Base-by-base conservation (phyloP, 352 stramenopile species). In the Globisporangium spinosum region DNA sequence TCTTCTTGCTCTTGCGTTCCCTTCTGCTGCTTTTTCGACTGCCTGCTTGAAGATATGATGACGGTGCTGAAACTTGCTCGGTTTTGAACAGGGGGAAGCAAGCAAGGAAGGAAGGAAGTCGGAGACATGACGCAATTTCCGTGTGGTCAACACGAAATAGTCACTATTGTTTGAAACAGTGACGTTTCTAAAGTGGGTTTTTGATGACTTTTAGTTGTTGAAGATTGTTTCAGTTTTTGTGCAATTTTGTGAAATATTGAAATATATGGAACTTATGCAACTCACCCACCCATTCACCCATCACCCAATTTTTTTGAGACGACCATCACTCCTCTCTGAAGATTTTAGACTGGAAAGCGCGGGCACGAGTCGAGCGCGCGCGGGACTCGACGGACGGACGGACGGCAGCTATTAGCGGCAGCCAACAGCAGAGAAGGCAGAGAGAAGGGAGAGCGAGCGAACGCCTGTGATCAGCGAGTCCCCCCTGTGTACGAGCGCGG, bases 31-130 rank as follows among this genome's bases (percentile, higher is more conserved):
- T 8, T 51, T 49, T n/a, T 23, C 17, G 43, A 23, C 9, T 13
- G 51, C 51, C 49, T 58, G 54, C 54, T 59, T 59, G 27, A 59
- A 59, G 54, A 59, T 59, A 59, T 59, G 54, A 59, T 22, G 54
- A 32, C 5, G 54, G 54, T 43, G 27, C 54, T 59, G 54, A 59
- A 59, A 40, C 27, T 59, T 8, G 54, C 32, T 38, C 32, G 1
- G 32, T 22, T 45, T 45, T 45, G 10, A 45, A 20, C 38, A 45
- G 38, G 38, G 38, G 38, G 38, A 45, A 43, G 15, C 35, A 13
- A 15, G 35, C 1, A 43, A 27, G 54, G 54, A 59, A 59, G 54
- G 54, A 59, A 59, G 43, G 6, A 23, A 51, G 43, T 51, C 15
- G 15, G 40, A 49, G 43, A 51, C 43, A 51, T 51, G 43, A 51